These are phyloP conservation scores for Dacryopinax primogenitus DNA, from an alignment of 768 basidiomycete genomes.

Conservation along the genomic window DNA sequence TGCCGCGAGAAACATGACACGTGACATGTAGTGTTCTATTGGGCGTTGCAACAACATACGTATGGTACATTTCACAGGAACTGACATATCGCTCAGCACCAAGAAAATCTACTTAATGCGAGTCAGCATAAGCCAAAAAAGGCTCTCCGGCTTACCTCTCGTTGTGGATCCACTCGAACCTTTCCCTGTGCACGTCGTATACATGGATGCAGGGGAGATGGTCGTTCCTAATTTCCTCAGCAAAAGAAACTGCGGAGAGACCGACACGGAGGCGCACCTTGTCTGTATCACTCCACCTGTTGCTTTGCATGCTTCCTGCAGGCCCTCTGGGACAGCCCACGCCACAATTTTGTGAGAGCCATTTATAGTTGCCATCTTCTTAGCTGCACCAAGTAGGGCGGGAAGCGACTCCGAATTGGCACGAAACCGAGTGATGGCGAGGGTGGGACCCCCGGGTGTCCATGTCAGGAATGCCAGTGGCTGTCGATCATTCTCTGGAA, in stretches of 20 bases:
- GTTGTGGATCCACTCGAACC: constrained; percentile 37
- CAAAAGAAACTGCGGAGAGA: not conserved
- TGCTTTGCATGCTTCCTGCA: constrained; percentile 23
- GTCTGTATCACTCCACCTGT: constrained; percentile 25
- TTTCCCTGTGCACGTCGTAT: constrained; percentile 33
- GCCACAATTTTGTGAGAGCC: constrained; percentile 34
- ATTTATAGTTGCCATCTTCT: constrained; percentile 27
- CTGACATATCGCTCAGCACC: too few relatives aligned
- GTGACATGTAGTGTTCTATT: too few relatives aligned
- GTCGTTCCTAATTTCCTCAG: constrained; percentile 25
- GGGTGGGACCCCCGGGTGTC: constrained; percentile 28
- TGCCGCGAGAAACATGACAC: too few relatives aligned
- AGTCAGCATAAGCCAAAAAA: not conserved
- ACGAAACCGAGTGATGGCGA: constrained; percentile 37
- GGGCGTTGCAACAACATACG: too few relatives aligned
- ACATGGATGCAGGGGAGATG: constrained; percentile 38
- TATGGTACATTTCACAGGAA: too few relatives aligned
- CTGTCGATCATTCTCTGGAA: constrained; percentile 11
- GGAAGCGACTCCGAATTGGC: constrained; percentile 26
- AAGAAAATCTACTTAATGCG: constrained; percentile 27
- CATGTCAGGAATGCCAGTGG: constrained; percentile 32
- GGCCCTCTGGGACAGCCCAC: constrained; percentile 34
- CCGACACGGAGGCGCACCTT: not conserved
- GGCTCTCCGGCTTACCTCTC: constrained; percentile 30
- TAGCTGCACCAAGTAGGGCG: constrained; percentile 28